Conservation (phyloP, 148 eudicot genomes). For the Fagopyrum tataricum region DNA sequence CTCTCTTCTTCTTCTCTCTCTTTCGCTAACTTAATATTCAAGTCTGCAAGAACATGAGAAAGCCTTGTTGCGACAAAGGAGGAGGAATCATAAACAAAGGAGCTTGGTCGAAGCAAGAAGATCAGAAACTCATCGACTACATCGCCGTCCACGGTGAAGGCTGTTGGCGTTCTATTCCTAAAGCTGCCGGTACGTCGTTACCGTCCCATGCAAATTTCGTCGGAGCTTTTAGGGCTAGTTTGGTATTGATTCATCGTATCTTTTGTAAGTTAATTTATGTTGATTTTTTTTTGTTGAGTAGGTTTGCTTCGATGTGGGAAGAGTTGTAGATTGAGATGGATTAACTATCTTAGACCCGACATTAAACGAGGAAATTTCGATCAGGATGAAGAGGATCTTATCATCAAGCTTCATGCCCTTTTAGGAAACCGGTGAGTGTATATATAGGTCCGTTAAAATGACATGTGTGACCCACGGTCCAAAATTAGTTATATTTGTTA, state of each 20-base stretch:
- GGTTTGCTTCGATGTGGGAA: constrained; percentile 11
- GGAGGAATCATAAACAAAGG: constrained; percentile 25
- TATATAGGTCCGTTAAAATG: background rate
- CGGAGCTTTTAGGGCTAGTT: background rate
- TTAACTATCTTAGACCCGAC: constrained; percentile 7
- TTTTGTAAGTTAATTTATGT: background rate
- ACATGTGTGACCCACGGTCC: too few species aligned
- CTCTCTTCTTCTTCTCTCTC: background rate
- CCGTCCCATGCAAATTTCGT: background rate
- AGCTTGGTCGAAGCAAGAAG: constrained; percentile 41
- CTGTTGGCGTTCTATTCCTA: constrained; percentile 32
- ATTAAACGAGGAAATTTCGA: constrained; percentile 4
- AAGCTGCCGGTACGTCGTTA: constrained; percentile 27
- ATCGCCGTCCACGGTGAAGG: constrained; percentile 29
- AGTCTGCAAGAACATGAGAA: constrained; percentile 20
- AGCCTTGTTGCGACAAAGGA: constrained; percentile 30
- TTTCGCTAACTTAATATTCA: background rate
- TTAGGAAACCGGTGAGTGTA: background rate
- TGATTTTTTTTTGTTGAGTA: background rate
- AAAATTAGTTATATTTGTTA: too few species aligned
- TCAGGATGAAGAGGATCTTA: constrained; percentile 1
- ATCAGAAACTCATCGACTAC: constrained; percentile 30
- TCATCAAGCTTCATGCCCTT: constrained; percentile 10
- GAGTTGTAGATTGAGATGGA: background rate
- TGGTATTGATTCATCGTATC: background rate